These are phyloP conservation scores for Pyrenochaeta sp. DNA, from an alignment of 2,329 filamentous ascomycete species.

Conservation along the genomic window DNA sequence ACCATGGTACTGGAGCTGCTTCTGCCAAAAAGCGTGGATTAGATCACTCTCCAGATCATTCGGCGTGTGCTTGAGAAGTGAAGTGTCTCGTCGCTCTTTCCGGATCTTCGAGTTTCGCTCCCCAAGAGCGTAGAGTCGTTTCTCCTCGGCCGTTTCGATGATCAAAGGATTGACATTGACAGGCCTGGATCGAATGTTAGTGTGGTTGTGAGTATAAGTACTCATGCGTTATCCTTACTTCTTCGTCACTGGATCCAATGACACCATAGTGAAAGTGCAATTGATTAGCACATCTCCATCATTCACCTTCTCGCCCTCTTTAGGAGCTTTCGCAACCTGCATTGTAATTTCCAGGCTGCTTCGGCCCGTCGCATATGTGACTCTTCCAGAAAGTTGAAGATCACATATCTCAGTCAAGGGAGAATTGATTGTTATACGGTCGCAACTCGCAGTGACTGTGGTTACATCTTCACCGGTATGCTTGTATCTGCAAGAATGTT, in stretches of 20 bases:
- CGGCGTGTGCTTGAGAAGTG: constrained; percentile 71
- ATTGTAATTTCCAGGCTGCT: constrained; percentile 78
- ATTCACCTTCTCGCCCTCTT: constrained; percentile 62
- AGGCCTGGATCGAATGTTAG: too few species aligned
- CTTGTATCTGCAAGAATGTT: constrained; percentile 60
- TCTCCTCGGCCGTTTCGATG: constrained; percentile 70
- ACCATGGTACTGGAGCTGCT: constrained; percentile 69
- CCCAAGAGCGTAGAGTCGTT: constrained; percentile 67
- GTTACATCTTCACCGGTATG: constrained; percentile 71
- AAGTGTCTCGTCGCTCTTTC: constrained; percentile 66
- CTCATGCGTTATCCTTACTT: constrained; percentile 53
- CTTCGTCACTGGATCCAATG: constrained; percentile 72
- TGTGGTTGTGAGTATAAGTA: too few species aligned
- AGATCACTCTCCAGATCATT: constrained; percentile 75
- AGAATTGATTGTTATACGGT: constrained; percentile 71
- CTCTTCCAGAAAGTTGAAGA: constrained; percentile 73
- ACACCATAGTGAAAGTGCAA: constrained; percentile 82
- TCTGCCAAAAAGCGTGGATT: constrained; percentile 77
- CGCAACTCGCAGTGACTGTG: constrained; percentile 70
- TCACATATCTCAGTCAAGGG: constrained; percentile 80
- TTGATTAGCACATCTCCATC: constrained; percentile 71
- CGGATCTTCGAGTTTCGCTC: constrained; percentile 72
- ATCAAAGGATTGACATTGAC: constrained; percentile 68
- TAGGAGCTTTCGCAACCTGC: constrained; percentile 72
- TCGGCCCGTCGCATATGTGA: constrained; percentile 75